Conservation (phyloP, 306 rosid genomes). For the Adenanthera pavonina region DNA sequence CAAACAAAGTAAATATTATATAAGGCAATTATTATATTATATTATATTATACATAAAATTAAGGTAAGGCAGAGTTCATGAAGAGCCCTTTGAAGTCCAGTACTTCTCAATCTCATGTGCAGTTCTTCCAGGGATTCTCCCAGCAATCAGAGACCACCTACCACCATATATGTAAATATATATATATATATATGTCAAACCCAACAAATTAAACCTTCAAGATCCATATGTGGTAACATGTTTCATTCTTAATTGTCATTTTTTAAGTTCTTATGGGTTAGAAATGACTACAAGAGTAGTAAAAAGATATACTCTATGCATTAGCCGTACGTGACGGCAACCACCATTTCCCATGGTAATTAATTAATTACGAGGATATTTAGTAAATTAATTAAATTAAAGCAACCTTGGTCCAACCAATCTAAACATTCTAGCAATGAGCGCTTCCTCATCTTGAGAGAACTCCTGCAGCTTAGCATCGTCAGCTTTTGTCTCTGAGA, state of each 20-base stretch:
- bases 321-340: no score
- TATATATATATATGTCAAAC: no score
- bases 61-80: background rate
- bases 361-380: no score
- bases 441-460: slow-evolving; percentile 33
- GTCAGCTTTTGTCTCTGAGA: background rate
- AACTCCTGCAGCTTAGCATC: slow-evolving; percentile 6
- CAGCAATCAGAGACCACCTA: slow-evolving; percentile 48
- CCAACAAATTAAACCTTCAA: no score
- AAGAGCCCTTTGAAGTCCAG: slow-evolving; percentile 36
- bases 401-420: slow-evolving; percentile 40
- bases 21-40: background rate
- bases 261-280: no score
- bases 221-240: no score
- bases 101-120: slow-evolving; percentile 44
- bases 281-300: no score
- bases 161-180: no score
- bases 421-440: slow-evolving; percentile 37
- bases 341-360: no score
- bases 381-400: no score
- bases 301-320: no score
- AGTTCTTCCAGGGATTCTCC: slow-evolving; percentile 47
- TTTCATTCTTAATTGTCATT: no score
- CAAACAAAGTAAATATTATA: background rate
- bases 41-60: background rate